Evolutionary conservation across 2,329 filamentous ascomycete genomes (phyloP).

Genomic region (Penicillium polonicum): DNA sequence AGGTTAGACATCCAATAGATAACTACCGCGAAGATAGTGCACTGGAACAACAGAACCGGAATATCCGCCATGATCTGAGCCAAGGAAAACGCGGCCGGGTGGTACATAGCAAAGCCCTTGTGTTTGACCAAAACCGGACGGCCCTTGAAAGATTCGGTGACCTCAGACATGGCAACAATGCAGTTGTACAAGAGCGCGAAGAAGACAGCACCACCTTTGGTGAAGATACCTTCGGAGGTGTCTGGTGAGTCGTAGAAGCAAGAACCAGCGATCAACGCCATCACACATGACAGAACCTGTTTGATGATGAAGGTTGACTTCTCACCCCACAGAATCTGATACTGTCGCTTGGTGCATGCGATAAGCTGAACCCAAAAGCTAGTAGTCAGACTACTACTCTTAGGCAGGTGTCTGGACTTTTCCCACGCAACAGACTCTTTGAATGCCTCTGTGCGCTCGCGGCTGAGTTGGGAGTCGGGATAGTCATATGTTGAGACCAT

Average conservation of each 20-base stretch:
- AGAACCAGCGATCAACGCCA: conserved; percentile 63
- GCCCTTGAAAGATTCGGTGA: conserved; percentile 60
- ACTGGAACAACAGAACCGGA: conserved; percentile 57
- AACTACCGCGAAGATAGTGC: conserved; percentile 56
- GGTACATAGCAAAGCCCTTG: conserved; percentile 56
- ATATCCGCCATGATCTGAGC: conserved; percentile 47
- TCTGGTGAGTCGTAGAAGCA: conserved; percentile 64
- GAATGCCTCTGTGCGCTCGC: conserved; percentile 54
- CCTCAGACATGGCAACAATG: conserved; percentile 63
- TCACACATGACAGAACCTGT: conserved; percentile 55
- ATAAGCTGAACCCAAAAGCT: conserved; percentile 55
- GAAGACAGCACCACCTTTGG: conserved; percentile 63
- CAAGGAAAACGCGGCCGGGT: conserved; percentile 46
- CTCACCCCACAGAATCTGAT: conserved; percentile 64
- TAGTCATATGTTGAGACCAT: conserved; percentile 61
- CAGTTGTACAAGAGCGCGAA: conserved; percentile 61
- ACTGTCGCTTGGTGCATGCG: conserved; percentile 58
- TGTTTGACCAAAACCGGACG: conserved; percentile 60
- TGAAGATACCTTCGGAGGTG: conserved; percentile 60
- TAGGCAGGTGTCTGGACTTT: conserved; percentile 55
- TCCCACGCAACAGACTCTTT: conserved; percentile 52
- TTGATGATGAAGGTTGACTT: conserved; percentile 63
- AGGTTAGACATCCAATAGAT: conserved; percentile 63
- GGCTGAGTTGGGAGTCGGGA: conserved; percentile 48
- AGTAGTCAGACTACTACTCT: conserved; percentile 56